Evolutionary conservation across 1,284 basidiomycete genomes (phyloP), one percentile per base, ranked within the genome.

Genomic region (Trametes sp.): DNA sequence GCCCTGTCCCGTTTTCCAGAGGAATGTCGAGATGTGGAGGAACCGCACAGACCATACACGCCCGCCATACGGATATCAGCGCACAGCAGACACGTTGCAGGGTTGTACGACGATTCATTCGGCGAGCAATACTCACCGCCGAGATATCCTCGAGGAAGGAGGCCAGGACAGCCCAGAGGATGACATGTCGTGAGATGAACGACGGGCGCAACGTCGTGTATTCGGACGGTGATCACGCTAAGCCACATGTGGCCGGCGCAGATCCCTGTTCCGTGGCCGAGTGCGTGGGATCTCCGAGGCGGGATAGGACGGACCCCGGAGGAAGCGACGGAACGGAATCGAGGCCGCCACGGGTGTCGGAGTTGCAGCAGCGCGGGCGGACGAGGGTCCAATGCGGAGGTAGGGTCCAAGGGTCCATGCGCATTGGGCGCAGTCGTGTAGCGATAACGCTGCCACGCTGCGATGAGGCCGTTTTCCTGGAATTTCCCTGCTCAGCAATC

Each of bases 291-390:
- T 53, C 51, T 53, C 51, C 51, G 51, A 38, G 23, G 35, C 36
- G 51, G 24, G 35, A 38, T 23, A 51, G 50, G 51, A 28, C n/a
- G 53, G 28, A 31, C 53, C 81, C 81, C 26, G 64, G 51, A 38
- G 80, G 80, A 28, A 81, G 64, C n/a, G 67, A 38, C n/a, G 76
- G 73, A 26, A 70, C 71, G 9, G 66, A 46, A 41, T n/a, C 8
- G 49, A 80, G 76, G 19, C 65, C 67, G 66, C 74, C 79, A 64
- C 80, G 80, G 4, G 78, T 80, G 62, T 81, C 78, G 14, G 77
- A 79, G 42, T 79, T 74, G 66, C 77, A 23, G 79, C 75, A 38
- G 78, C 33, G 46, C 66, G 65, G 19, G 67, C 61, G 14, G 44
- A 19, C 13, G 52, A 29, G 11, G 31, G 31, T 31, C 23, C 48